phyloP scores from a whole-genome alignment of 2,329 filamentous ascomycete genomes.

The Beauveria pseudobassiana region DNA sequence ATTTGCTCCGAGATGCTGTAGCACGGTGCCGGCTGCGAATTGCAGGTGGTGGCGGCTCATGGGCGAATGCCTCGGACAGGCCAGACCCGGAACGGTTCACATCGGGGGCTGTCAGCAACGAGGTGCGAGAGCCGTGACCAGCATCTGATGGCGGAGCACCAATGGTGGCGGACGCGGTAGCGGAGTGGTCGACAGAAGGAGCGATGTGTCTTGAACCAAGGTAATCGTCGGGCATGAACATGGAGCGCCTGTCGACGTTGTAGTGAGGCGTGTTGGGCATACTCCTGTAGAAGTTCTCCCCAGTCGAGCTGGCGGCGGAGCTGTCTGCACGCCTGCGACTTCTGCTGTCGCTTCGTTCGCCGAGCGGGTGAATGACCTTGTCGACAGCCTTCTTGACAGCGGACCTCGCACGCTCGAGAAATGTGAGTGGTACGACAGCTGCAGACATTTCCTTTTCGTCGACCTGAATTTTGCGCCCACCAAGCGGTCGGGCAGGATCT shows the following conservation, averaged over 20 bases:
- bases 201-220: conserved; percentile 29
- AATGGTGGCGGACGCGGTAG: conserved; percentile 18
- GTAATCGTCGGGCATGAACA: conserved; percentile 48
- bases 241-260: conserved; percentile 45
- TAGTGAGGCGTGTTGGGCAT: conserved; percentile 45
- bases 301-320: conserved; percentile 57
- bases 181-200: conserved; percentile 16
- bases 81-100: neutral
- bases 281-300: conserved; percentile 40
- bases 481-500: conserved; percentile 69
- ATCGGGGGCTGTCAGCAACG: conserved; percentile 17
- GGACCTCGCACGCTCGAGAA: conserved; percentile 77
- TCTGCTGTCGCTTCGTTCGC: conserved; percentile 48
- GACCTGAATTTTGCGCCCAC: conserved; percentile 83
- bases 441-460: conserved; percentile 83
- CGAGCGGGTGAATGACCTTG: conserved; percentile 55
- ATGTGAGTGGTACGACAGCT: conserved; percentile 82
- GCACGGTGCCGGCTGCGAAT: conserved; percentile 32
- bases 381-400: conserved; percentile 62
- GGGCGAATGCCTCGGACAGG: conserved; percentile 15
- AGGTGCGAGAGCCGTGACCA: conserved; percentile 34
- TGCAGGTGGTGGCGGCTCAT: conserved; percentile 21
- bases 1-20: conserved; percentile 35
- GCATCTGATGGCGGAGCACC: conserved; percentile 19
- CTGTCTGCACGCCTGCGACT: conserved; percentile 51